phyloP scores from a whole-genome alignment of 768 basidiomycete genomes.

The Suillus subluteus region DNA sequence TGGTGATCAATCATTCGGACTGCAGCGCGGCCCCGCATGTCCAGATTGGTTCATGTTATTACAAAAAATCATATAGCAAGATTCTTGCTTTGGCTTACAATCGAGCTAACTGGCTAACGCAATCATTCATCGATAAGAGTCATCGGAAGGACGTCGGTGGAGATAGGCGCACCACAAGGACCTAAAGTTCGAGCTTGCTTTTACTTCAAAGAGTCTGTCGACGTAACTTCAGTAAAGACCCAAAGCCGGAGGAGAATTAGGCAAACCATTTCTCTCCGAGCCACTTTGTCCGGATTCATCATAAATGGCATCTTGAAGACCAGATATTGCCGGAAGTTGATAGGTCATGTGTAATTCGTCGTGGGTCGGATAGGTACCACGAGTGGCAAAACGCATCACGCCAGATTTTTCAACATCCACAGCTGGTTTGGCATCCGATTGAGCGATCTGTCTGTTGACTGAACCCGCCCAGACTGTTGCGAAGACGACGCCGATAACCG shows the following conservation, averaged over 20 bases:
- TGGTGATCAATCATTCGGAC: not conserved
- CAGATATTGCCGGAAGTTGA: constrained; percentile 1
- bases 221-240: not conserved
- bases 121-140: not conserved
- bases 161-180: not conserved
- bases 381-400: constrained; percentile 13
- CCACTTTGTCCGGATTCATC: constrained; percentile 3
- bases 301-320: not conserved
- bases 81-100: not conserved
- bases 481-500: constrained; percentile 37
- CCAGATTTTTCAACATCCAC: constrained; percentile 1
- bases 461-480: constrained; percentile 35
- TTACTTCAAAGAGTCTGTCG: not conserved
- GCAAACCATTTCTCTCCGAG: constrained; percentile 8
- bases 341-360: not conserved
- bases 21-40: not conserved
- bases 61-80: not conserved
- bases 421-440: not conserved
- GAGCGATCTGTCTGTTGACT: constrained; percentile 6
- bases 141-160: not conserved
- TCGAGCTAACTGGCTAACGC: not conserved
- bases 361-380: not conserved
- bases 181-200: not conserved
- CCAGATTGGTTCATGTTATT: not conserved
- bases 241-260: not conserved